Percentiles rank a stretch among this genome's conserved stretches.
These are phyloP conservation scores for Ochetophila trinervis DNA, from an alignment of 306 rosid species.

Conservation along the genomic window DNA sequence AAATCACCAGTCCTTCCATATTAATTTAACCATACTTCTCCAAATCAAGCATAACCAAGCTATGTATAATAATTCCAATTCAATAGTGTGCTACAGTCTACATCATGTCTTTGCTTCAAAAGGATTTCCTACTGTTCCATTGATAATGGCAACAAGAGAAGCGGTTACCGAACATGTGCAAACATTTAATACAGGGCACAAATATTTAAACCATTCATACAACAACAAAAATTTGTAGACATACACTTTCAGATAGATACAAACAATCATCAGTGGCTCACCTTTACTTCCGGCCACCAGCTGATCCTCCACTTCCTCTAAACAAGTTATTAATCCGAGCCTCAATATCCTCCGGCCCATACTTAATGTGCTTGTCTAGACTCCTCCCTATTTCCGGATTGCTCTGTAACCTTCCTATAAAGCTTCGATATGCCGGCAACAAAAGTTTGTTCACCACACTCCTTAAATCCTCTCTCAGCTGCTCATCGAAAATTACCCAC, in stretches of 20 bases:
- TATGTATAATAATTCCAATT: too few relatives aligned
- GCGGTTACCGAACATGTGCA: conserved; percentile 6
- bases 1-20: too few relatives aligned
- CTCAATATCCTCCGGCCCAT: conserved; percentile 50
- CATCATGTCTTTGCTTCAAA: neutral
- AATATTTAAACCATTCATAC: conserved; percentile 21
- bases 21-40: too few relatives aligned
- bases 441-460: conserved; percentile 50
- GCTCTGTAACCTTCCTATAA: conserved; percentile 54
- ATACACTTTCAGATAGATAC: conserved; percentile 37
- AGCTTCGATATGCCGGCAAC: conserved; percentile 69
- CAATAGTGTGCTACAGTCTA: too few relatives aligned
- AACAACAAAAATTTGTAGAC: conserved; percentile 25
- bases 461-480: conserved; percentile 67
- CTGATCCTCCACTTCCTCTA: conserved; percentile 50
- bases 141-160: too few relatives aligned
- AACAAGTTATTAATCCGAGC: conserved; percentile 55
- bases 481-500: conserved; percentile 72
- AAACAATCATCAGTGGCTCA: conserved; percentile 25
- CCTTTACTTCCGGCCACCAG: conserved; percentile 59
- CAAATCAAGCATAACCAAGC: too few relatives aligned
- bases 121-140: neutral
- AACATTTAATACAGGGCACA: conserved; percentile 26
- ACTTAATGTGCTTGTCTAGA: conserved; percentile 56
- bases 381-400: conserved; percentile 55